Evolutionary conservation across 306 rosid genomes (phyloP).

Genomic region (Styphnolobium japonicum): DNA sequence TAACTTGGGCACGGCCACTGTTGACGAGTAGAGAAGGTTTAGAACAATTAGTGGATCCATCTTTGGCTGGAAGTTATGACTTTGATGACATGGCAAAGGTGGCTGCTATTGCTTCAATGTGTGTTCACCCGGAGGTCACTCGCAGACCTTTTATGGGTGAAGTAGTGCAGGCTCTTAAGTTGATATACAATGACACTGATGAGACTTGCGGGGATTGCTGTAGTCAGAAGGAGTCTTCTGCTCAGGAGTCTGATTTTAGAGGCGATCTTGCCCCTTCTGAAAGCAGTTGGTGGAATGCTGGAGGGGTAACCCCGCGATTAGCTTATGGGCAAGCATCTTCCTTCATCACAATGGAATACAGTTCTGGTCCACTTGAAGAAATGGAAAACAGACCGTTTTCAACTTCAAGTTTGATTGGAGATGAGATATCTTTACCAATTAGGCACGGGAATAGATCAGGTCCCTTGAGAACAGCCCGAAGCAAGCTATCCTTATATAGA

Average conservation of each 20-base stretch:
- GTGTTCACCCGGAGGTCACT: conserved; percentile 83
- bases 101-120: conserved; percentile 94
- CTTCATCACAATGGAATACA: conserved; percentile 81
- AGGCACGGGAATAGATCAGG: conserved; percentile 85
- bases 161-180: conserved; percentile 96
- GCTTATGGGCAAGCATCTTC: conserved; percentile 60
- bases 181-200: conserved; percentile 68
- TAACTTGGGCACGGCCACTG: conserved; percentile 86
- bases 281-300: conserved; percentile 82
- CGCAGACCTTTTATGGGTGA: conserved; percentile 97
- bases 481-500: conserved; percentile 65
- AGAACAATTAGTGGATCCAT: conserved; percentile 80
- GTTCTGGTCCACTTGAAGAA: conserved; percentile 82
- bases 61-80: conserved; percentile 75
- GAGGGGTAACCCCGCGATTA: conserved; percentile 58
- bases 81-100: conserved; percentile 89
- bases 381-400: conserved; percentile 70
- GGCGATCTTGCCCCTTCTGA: conserved; percentile 67
- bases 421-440: conserved; percentile 57
- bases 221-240: conserved; percentile 74
- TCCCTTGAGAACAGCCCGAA: conserved; percentile 68
- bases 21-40: conserved; percentile 75
- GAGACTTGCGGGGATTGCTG: conserved; percentile 64
- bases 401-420: conserved; percentile 62
- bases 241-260: conserved; percentile 64